Evolutionary conservation across 352 stramenopile genomes (phyloP), one percentile per base, ranked within the genome.

Genomic region (Globisporangium megalacanthum): DNA sequence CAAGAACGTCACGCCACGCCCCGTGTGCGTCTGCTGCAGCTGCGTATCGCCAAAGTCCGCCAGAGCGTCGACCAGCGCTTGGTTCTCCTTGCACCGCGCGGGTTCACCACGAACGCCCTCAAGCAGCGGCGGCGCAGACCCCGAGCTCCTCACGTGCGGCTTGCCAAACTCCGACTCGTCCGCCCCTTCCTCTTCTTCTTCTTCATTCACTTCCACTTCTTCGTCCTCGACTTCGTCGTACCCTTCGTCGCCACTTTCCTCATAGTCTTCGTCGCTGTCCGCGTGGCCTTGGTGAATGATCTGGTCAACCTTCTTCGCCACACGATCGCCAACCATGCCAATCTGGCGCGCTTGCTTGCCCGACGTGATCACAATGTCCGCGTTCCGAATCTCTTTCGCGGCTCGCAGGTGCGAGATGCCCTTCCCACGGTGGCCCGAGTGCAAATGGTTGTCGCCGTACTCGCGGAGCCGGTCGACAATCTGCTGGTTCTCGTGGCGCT

Each of bases 401-500:
- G 79, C 77, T n/a, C 79, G 78, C 58, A 92, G 64, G 20, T 90
- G 80, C 46, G 83, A 90, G 25, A 92, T 90, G 1, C 83, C 79
- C 50, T 84, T 87, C 31, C 83, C 83, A 58, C 83, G 70, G 13
- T 76, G 64, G 0, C 83, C 83, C 2, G 69, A 86, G 25, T 79
- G 65, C 61, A 92, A 67, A 52, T 92, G 83, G 8, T 73, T 73
- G 44, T 92, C 83, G 4, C 83, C 83, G 45, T 92, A 92, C 50
- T 88, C 78, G 20, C 75, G 58, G 17, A 92, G 60, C 14, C 66
- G 66, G 46, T 90, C 72, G 42, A 92, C 79, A 47, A 92, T 84
- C 25, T 63, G 45, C 53, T 92, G 79, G 52, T 90, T 92, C 46
- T 85, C 79, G 6, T 69, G 51, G 20, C 71, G 70, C 19, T 70